These are phyloP conservation scores for Fennellomyces sp. DNA, from an alignment of 371 early-diverging fungal species.

Conservation along the genomic window DNA sequence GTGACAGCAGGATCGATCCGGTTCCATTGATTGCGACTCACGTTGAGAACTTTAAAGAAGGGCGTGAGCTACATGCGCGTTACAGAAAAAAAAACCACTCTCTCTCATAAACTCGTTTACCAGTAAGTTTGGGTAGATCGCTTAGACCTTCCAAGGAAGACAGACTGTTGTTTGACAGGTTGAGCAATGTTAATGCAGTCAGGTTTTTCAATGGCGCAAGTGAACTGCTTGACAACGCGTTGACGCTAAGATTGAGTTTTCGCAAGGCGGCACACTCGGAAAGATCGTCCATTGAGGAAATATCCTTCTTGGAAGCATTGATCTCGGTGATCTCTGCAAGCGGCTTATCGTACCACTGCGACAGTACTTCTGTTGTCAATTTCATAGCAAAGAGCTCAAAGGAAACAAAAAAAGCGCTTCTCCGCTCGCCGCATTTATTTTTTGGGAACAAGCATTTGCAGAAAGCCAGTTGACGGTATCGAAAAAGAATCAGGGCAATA, in stretches of 20 bases:
- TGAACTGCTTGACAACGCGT: conserved; percentile 56
- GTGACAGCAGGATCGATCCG: conserved; percentile 64
- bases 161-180: conserved; percentile 69
- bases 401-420: not conserved
- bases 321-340: conserved; percentile 52
- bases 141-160: conserved; percentile 65
- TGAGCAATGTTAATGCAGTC: conserved; percentile 62
- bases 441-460: no score
- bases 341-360: conserved; percentile 34
- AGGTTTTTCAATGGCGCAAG: conserved; percentile 60
- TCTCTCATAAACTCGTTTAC: conserved; percentile 55
- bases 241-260: conserved; percentile 73
- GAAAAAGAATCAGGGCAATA: no score
- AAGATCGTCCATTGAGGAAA: conserved; percentile 71
- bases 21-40: conserved; percentile 73
- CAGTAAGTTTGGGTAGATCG: conserved; percentile 60
- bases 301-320: conserved; percentile 56
- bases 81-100: not conserved
- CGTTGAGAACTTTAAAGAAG: conserved; percentile 62
- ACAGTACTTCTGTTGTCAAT: conserved; percentile 51
- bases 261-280: conserved; percentile 66
- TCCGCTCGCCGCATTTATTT: no score
- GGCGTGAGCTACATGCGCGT: not conserved
- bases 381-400: conserved; percentile 21
- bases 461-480: no score